Base-by-base conservation (phyloP, 2,329 filamentous ascomycete genomes). In the Aspergillus phoenicis region DNA sequence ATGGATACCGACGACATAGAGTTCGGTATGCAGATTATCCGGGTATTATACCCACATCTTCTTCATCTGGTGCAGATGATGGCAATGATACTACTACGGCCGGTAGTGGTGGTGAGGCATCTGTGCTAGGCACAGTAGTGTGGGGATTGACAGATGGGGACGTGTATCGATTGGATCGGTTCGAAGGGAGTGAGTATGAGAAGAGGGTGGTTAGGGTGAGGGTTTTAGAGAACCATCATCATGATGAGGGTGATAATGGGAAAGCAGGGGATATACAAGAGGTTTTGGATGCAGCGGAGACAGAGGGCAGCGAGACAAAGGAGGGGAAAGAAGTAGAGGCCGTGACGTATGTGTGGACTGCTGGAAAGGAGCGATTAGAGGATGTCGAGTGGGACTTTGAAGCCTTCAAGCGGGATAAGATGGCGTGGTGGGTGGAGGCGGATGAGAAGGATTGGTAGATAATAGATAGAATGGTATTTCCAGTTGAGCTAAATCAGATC, bases 301-400 rank as follows among this genome's bases (percentile, higher is more conserved):
- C 33, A 13, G 5, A 13, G 5, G 33, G 5, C 33, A 36, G 33
- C 33, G 78, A 72, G 59, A 82, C 77, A 69, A 81, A 67, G 26
- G 83, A 91, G 6, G 85, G 84, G 70, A 62, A 26, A 36, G 74
- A 75, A 59, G 81, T 84, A 54, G 76, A 81, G 62, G 84, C 87
- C 2, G 80, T 84, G 55, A 86, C 87, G 11, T 93, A 93, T 72
- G 83, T 93, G 5, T 93, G 84, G 76, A 79, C 81, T 48, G 74
- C 72, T 13, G 64, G 79, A 1, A 74, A 78, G 15, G 66, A 75
- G 0, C 39, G 70, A 0, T 78, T 98, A 17, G 91, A 96, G 75
- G 81, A 85, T 33, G 77, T 80, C 22, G 93, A 97, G 75, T 98
- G 94, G 94, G 91, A 96, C 74, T 95, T 93, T 78, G 87, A 89